phyloP scores from a whole-genome alignment of 768 basidiomycete species.

The Gloeophyllum trabeum region DNA sequence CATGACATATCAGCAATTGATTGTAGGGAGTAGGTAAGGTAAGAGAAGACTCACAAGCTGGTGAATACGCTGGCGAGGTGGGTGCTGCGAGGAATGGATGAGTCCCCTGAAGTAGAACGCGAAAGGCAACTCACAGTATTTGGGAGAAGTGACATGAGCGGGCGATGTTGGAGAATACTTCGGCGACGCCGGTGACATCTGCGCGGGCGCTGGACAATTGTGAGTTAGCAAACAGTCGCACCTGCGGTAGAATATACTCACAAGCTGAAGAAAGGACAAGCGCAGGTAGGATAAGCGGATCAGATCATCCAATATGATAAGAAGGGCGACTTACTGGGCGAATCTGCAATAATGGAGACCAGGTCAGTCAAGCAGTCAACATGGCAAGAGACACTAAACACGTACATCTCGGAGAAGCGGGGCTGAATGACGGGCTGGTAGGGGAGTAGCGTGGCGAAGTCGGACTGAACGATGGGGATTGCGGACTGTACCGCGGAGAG shows the following conservation, averaged over 20 bases:
- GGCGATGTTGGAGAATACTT: slow-evolving; percentile 93
- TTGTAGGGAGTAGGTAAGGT: slow-evolving; percentile 1
- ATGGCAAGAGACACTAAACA: slow-evolving; percentile 11
- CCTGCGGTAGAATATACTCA: slow-evolving; percentile 24
- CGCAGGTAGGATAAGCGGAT: slow-evolving; percentile 6
- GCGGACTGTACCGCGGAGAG: slow-evolving; percentile 77
- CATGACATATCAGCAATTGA: slow-evolving; percentile 3
- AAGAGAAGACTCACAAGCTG: slow-evolving; percentile 53
- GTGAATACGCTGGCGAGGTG: slow-evolving; percentile 81
- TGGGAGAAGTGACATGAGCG: slow-evolving; percentile 86
- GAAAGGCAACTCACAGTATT: slow-evolving; percentile 57
- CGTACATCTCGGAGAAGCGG: slow-evolving; percentile 86
- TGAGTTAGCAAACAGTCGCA: slow-evolving; percentile 5
- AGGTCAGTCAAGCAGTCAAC: slow-evolving; percentile 6
- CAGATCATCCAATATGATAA: slow-evolving; percentile 3
- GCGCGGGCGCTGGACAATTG: slow-evolving; percentile 49
- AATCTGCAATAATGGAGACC: slow-evolving; percentile 39
- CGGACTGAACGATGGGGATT: slow-evolving; percentile 84
- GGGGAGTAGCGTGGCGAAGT: slow-evolving; percentile 87
- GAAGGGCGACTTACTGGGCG: slow-evolving; percentile 53
- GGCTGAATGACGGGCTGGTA: slow-evolving; percentile 84
- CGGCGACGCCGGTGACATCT: slow-evolving; percentile 83
- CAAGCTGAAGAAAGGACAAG: slow-evolving; percentile 36
- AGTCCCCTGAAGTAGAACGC: neutral
- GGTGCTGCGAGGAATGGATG: slow-evolving; percentile 40